phyloP scores from a whole-genome alignment of 148 eudicot genomes.

The Vaccinium darrowii region DNA sequence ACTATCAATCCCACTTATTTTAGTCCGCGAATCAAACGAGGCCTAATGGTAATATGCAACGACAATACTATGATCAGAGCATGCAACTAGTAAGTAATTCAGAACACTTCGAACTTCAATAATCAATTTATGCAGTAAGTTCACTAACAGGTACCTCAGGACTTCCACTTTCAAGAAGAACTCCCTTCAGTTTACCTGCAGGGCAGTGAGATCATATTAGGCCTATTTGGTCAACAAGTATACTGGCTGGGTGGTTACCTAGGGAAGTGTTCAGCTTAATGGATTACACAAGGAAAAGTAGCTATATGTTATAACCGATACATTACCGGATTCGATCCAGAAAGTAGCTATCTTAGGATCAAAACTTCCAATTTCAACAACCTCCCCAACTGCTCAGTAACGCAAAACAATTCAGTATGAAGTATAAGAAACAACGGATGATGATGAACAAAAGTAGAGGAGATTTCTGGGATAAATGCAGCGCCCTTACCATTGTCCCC shows the following conservation, averaged over 20 bases:
- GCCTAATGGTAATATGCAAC: not conserved
- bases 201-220: not conserved
- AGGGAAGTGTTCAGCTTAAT: not conserved
- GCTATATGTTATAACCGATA: not conserved
- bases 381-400: slow-evolving; percentile 79
- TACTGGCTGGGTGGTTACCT: not conserved
- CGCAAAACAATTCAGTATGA: slow-evolving; percentile 16
- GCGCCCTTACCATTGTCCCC: slow-evolving; percentile 82
- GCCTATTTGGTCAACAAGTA: not conserved
- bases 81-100: not conserved
- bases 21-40: no score
- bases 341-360: slow-evolving; percentile 96
- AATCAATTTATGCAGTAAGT: not conserved
- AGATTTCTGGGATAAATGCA: not conserved
- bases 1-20: no score
- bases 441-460: not conserved
- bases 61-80: not conserved
- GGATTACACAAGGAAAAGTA: not conserved
- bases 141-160: slow-evolving; percentile 64
- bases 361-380: slow-evolving; percentile 85
- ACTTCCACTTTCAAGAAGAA: slow-evolving; percentile 93
- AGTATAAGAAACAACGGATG: not conserved
- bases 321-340: slow-evolving; percentile 91
- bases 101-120: not conserved
- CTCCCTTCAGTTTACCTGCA: slow-evolving; percentile 89